Conservation (phyloP, 495 filamentous ascomycete genomes). For the Platismatia glauca region DNA sequence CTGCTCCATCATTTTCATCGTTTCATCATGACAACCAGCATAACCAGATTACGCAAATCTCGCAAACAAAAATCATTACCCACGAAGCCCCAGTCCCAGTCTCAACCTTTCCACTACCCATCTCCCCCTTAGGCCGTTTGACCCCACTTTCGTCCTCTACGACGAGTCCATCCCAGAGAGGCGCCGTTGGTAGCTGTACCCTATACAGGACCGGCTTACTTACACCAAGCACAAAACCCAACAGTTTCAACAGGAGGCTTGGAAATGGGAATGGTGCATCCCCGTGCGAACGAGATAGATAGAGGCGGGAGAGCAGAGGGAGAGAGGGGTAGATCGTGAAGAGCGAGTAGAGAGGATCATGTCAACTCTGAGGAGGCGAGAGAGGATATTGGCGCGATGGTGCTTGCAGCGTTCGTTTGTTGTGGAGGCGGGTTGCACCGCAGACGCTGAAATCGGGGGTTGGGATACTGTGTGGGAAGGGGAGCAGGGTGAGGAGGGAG, state of each 20-base stretch:
- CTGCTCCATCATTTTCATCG: too few relatives aligned
- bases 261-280: neutral
- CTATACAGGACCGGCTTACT: neutral
- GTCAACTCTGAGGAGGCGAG: constrained; percentile 1
- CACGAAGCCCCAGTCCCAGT: neutral
- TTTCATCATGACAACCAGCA: neutral
- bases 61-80: neutral
- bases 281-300: neutral
- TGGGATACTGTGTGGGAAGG: neutral
- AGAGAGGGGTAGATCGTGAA: constrained; percentile 13
- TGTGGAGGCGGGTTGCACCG: constrained; percentile 6
- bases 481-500: constrained; percentile 15
- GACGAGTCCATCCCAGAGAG: neutral
- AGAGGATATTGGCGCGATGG: neutral
- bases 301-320: neutral
- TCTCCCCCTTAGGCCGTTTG: neutral
- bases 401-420: constrained; percentile 12
- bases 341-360: constrained; percentile 5
- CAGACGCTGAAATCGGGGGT: constrained; percentile 8
- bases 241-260: neutral
- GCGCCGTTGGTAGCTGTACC: neutral
- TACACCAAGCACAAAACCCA: neutral
- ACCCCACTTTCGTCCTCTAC: neutral
- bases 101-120: neutral
- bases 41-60: neutral